phyloP scores from a whole-genome alignment of 805 yeast species.

The Danielia oregonensis region DNA sequence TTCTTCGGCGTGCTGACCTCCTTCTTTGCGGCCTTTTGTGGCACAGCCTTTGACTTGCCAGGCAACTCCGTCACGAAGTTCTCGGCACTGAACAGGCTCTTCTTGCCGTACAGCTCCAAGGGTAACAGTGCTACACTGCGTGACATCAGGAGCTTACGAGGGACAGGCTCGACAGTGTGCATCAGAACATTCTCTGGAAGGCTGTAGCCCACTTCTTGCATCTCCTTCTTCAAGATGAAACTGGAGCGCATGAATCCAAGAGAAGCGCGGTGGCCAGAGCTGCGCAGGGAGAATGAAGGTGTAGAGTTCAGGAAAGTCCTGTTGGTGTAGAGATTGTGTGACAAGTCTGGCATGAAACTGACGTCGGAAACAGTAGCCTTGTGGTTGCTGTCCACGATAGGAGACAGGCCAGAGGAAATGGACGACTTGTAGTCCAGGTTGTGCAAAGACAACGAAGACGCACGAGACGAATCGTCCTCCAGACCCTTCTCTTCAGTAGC shows the following conservation, averaged over 20 bases:
- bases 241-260: conserved; percentile 43
- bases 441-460: conserved; percentile 37
- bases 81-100: not conserved
- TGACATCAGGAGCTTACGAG: not conserved
- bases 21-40: not conserved
- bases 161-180: not conserved
- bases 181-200: conserved; percentile 27
- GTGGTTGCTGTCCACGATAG: conserved; percentile 8
- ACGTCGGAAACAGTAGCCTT: conserved; percentile 13
- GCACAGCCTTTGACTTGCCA: not conserved
- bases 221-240: conserved; percentile 39
- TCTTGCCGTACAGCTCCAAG: not conserved
- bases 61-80: too few species aligned
- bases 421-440: conserved; percentile 35
- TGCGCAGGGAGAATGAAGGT: conserved; percentile 10
- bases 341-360: conserved; percentile 13
- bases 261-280: conserved; percentile 27
- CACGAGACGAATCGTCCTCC: conserved; percentile 24
- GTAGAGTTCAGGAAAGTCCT: conserved; percentile 11
- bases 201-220: conserved; percentile 30
- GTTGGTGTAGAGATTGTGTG: conserved; percentile 8
- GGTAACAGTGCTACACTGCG: conserved; percentile 8
- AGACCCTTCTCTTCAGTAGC: conserved; percentile 15
- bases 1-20: not conserved
- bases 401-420: conserved; percentile 23